Conservation (phyloP, 2,329 filamentous ascomycete genomes). For the Zasmidium angulare region DNA sequence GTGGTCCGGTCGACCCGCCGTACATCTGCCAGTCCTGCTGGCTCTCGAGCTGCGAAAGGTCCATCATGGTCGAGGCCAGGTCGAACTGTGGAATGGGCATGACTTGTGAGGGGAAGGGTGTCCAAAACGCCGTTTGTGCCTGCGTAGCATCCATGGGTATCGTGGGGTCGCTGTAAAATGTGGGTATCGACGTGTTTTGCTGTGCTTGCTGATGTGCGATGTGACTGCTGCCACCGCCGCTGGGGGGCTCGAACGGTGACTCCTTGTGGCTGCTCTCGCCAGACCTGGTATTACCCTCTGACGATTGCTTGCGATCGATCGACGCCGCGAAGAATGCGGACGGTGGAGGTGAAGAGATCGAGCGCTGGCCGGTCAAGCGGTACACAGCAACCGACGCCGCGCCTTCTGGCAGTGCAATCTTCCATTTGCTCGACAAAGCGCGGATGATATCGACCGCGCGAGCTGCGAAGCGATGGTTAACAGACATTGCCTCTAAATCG, state of each 20-base stretch:
- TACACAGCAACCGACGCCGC: conserved; percentile 31
- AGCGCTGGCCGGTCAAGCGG: conserved; percentile 18
- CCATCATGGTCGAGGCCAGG: conserved; percentile 16
- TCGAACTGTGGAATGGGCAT: conserved; percentile 33
- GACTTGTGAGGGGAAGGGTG: conserved; percentile 41
- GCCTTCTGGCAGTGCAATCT: conserved; percentile 42
- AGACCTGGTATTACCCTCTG: conserved; percentile 23
- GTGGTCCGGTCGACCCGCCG: not conserved
- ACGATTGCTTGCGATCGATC: conserved; percentile 27
- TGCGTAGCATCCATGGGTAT: conserved; percentile 22
- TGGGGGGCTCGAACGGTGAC: conserved; percentile 25
- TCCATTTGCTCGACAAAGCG: conserved; percentile 45
- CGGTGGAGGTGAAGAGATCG: conserved; percentile 21
- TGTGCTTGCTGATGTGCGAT: conserved; percentile 13
- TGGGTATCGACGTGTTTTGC: conserved; percentile 26
- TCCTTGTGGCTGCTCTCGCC: conserved; percentile 21
- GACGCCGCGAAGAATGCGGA: conserved; percentile 34
- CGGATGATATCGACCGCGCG: conserved; percentile 46
- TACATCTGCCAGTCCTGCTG: conserved; percentile 6
- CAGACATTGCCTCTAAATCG: conserved; percentile 43
- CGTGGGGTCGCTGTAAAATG: conserved; percentile 26
- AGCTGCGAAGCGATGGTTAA: conserved; percentile 45
- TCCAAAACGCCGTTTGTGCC: conserved; percentile 36
- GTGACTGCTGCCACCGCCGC: not conserved
- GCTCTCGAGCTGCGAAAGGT: conserved; percentile 18